Evolutionary conservation across 202 grass and related monocot species (phyloP), one percentile per base, ranked within the genome.

Genomic region (Carex sylvatica): DNA sequence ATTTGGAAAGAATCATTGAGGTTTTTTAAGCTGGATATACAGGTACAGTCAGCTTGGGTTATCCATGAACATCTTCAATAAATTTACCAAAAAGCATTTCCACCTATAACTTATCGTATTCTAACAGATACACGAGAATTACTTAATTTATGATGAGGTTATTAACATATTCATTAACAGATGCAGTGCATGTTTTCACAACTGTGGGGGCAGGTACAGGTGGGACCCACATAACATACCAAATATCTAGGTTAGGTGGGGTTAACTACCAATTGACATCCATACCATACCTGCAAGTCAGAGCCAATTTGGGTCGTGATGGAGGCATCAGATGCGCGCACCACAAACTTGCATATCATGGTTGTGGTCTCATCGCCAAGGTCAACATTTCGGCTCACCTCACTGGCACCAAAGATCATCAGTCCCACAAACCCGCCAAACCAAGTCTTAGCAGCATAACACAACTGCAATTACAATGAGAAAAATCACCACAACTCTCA

Each of bases 391-490:
- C 92, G 79, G 68, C 92, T 95, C 61, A 98, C 96, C 90, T 98
- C 96, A 31, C 96, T 98, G 67, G 92, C 92, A 14, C 96, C 96
- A 63, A 98, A 98, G 44, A 98, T 93, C 96, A 98, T 98, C 92
- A 98, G 92, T 54, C 96, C 92, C 70, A 98, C 89, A 81, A 98
- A 98, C 47, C 96, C 92, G 51, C 96, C 92, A 90, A 90, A 98
- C 96, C 96, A 98, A 62, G 96, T 98, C 81, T 98, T 98, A 7
- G 92, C 91, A 1, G 92, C 91, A 24, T 95, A 95, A 87, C 96
- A 98, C 55, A 95, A 58, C 92, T 98, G 87, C n/a, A 56, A 42
- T 77, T 77, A 55, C 15, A 58, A 59, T 15, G 28, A 77, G 52
- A 28, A 77, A 35, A 36, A 13, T 31, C 52, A 77, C 52, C 26